Percentiles rank a stretch among this genome's conserved stretches.
Conservation (phyloP, 768 basidiomycete genomes). For the Kwoniella heveanensis region DNA sequence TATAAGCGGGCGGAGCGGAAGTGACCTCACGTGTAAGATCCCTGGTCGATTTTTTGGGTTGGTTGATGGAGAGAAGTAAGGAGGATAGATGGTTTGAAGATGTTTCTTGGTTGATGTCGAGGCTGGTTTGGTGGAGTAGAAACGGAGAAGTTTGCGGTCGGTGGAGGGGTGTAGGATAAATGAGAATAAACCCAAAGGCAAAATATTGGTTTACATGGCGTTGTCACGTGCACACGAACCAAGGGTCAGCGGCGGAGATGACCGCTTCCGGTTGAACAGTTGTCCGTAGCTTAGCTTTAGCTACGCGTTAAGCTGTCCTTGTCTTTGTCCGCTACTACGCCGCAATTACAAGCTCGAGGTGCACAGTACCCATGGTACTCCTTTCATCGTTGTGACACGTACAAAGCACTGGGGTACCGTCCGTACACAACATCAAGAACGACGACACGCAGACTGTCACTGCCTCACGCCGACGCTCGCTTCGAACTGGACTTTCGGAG, state of each 20-base stretch:
- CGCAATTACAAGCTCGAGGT: not conserved
- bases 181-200: slow-evolving; percentile 1
- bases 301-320: not conserved
- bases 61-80: slow-evolving; percentile 2
- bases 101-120: slow-evolving; percentile 5
- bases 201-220: not conserved
- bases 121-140: slow-evolving; percentile 10
- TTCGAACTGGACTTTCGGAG: too few species aligned
- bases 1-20: not conserved
- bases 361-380: not conserved
- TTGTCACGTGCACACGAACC: not conserved
- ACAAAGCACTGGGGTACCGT: not conserved
- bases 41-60: slow-evolving; percentile 35
- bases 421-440: too few species aligned
- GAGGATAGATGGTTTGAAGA: slow-evolving; percentile 9
- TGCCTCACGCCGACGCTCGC: too few species aligned
- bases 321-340: not conserved
- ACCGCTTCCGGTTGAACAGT: slow-evolving; percentile 4
- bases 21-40: slow-evolving; percentile 50
- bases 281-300: too few species aligned
- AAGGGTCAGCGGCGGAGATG: slow-evolving; percentile 1
- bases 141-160: slow-evolving; percentile 9
- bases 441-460: too few species aligned
- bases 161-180: slow-evolving; percentile 7
- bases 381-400: slow-evolving; percentile 13